Evolutionary conservation across 2,329 filamentous ascomycete genomes (phyloP).

Genomic region (Phoma sp.): DNA sequence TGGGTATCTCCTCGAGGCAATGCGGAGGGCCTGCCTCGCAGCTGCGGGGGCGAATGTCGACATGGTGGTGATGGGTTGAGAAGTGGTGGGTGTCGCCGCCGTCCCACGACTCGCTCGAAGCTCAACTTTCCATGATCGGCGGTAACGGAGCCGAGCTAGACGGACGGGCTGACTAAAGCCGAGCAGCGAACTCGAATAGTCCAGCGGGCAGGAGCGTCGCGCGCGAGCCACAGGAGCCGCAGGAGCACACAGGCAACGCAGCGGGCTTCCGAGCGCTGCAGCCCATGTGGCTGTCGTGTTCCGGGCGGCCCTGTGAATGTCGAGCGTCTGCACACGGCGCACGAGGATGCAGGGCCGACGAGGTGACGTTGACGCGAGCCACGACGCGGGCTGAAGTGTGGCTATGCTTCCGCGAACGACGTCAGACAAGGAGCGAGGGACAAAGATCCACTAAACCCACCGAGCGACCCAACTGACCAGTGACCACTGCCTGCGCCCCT

Average conservation of each 20-base stretch:
- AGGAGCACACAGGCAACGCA: not conserved
- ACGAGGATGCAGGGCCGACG: too few relatives aligned
- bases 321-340: too few relatives aligned
- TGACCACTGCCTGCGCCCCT: not conserved
- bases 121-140: not conserved
- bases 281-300: too few relatives aligned
- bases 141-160: not conserved
- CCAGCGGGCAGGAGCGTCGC: not conserved
- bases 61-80: constrained; percentile 45
- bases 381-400: not conserved
- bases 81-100: not conserved
- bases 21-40: constrained; percentile 74
- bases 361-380: too few relatives aligned
- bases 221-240: not conserved
- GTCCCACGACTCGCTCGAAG: not conserved
- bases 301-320: too few relatives aligned
- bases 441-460: constrained; percentile 8
- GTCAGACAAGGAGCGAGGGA: constrained; percentile 7
- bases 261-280: not conserved
- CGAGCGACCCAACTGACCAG: too few relatives aligned
- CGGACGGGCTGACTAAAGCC: not conserved
- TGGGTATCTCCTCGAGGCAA: constrained; percentile 59
- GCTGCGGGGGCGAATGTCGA: constrained; percentile 65
- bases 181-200: not conserved
- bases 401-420: constrained; percentile 2